Base-by-base conservation (phyloP, 257 asterid species). In the Forsythia viridissima region DNA sequence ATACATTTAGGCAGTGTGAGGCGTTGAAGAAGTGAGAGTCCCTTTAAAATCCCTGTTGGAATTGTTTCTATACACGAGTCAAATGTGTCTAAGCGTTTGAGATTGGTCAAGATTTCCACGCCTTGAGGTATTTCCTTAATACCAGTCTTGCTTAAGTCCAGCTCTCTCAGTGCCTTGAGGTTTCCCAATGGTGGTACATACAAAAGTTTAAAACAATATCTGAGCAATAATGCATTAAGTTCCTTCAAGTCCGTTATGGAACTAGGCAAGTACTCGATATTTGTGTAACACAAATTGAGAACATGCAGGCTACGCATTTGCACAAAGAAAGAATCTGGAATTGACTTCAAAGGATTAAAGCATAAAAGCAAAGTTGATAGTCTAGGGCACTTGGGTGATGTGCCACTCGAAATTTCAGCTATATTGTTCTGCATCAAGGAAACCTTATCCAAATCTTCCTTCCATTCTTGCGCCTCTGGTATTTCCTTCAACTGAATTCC, bases 351-450 rank as follows among this genome's bases (percentile, higher is more conserved):
- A 20, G 77, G 77, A 73, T 79, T 79, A 52, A 77, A 39, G 41
- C 78, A 78, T 72, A 85, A 70, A 30, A 76, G 76, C 59, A 85
- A 42, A 4, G 83, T 79, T 46, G 88, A 81, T 3, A 85, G 84
- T 72, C 41, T 82, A 1, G 82, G 84, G 39, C 88, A 85, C 0
- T 74, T 52, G 5, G 83, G 86, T 8, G 84, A 82, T 72, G 24
- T 71, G 51, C 71, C 73, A 16, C 7, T n/a, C 48, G 86, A 9
- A 24, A 85, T 76, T 42, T 66, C 71, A 52, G 80, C 57, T 82
- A 85, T 81, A 21, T 76, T n/a, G 70, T 79, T 85, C 39, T 68
- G 59, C 88, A 85, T 85, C 74, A 82, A 63, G 9, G 86, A 85
- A 65, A 79, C 71, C 77, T 80, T 81, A 44, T 81, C 84, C 71